phyloP scores from a whole-genome alignment of 1,284 basidiomycete genomes.

The Austroboletus niveus region DNA sequence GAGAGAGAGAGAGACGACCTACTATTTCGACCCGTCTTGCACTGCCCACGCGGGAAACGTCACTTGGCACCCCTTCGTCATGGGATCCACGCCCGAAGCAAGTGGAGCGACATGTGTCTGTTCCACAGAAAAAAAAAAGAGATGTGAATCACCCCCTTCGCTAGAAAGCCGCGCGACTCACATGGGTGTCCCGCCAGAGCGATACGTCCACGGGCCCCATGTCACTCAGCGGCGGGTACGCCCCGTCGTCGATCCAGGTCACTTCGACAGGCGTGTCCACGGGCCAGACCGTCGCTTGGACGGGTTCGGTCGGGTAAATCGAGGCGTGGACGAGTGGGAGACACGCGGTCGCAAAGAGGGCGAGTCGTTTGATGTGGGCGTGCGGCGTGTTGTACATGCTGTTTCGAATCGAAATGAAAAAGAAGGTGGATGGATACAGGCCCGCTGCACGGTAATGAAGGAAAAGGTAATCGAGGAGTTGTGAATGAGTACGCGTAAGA shows the following conservation, averaged over 20 bases:
- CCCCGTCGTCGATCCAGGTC: slow-evolving; percentile 48
- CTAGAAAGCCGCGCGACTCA: slow-evolving; percentile 17
- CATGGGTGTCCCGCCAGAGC: slow-evolving; percentile 42
- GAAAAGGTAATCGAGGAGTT: not conserved
- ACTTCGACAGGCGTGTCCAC: slow-evolving; percentile 40
- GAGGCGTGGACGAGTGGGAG: slow-evolving; percentile 23
- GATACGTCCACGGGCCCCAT: slow-evolving; percentile 43
- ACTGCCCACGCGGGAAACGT: slow-evolving; percentile 25
- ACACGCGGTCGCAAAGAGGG: slow-evolving; percentile 1
- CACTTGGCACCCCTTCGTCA: slow-evolving; percentile 19
- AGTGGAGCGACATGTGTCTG: slow-evolving; percentile 36
- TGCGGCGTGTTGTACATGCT: not conserved
- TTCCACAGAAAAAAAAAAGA: not conserved
- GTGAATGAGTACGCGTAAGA: no score
- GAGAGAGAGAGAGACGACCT: slow-evolving; percentile 3
- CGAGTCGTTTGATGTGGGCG: not conserved
- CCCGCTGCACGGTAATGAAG: slow-evolving; percentile 19
- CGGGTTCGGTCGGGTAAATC: slow-evolving; percentile 49
- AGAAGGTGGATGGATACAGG: slow-evolving; percentile 15
- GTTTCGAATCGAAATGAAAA: not conserved
- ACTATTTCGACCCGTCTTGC: slow-evolving; percentile 19
- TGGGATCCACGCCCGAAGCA: slow-evolving; percentile 36
- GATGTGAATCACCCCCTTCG: no score
- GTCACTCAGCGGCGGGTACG: slow-evolving; percentile 36
- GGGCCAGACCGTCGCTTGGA: slow-evolving; percentile 42